Evolutionary conservation across 805 yeast species (phyloP), one percentile per base, ranked within the genome.

Genomic region (Yarrowia keelungensis): DNA sequence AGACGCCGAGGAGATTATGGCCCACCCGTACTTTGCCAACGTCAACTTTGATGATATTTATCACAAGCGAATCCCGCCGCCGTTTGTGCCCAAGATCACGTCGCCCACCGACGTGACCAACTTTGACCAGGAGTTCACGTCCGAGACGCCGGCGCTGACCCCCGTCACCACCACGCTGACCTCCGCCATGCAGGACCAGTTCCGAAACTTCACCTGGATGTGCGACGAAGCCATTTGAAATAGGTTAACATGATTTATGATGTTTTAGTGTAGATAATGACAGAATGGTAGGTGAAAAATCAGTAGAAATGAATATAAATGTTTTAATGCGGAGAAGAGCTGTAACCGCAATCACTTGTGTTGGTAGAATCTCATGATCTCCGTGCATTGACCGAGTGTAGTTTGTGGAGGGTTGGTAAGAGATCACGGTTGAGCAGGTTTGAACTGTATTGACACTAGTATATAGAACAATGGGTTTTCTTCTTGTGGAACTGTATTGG

Each of bases 1-100:
- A 70, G 99, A 95, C 79, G 98, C 98, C 2, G 81, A 83, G 71
- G 99, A 95, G 70, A 90, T 95, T 71, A 95, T 91, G 97, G 92
- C 87, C 70, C 99, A 95, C 78, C 92, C 97, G 38, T 95, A 94
- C 79, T 95, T 95, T 83, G 85, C 85, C 69, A 94, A 92, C 78
- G 90, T 95, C 74, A 85, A 91, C 77, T 95, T 95, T 79, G 97
- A 93, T 73, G 98, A 91, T 73, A 87, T 95, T 35, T 81, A 90
- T 71, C 78, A 85, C 71, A 81, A 88, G 74, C 82, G 87, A 49
- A 89, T 92, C 35, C 86, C 87, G 68, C 97, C 98, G 1, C 99
- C 99, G 47, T 95, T 87, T 77, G 81, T 91, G 68, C 99, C 99
- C 1, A 92, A 90, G 73, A 84, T 95, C 65, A 87, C 86, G 68